Conservation (phyloP, 768 basidiomycete species). For the Sporobolomyces phaffii region DNA sequence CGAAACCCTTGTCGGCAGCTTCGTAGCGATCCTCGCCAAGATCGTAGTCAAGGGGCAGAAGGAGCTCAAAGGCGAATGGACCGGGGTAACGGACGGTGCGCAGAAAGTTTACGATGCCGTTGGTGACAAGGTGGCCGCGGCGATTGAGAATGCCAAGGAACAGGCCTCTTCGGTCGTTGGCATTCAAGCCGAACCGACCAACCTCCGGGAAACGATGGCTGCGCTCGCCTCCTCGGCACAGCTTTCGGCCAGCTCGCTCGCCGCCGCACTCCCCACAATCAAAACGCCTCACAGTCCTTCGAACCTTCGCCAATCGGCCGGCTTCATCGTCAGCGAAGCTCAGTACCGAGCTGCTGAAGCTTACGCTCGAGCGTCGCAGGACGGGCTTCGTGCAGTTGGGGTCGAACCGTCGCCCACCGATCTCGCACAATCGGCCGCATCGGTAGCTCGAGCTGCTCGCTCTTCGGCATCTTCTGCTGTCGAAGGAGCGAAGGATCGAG, state of each 20-base stretch:
- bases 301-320: conserved; percentile 12
- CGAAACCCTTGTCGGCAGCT: conserved; percentile 7
- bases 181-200: conserved; percentile 17
- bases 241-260: conserved; percentile 23
- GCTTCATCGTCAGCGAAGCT: conserved; percentile 12
- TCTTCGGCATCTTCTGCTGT: conserved; percentile 3
- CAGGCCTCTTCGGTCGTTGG: conserved; percentile 27
- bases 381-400: conserved; percentile 8
- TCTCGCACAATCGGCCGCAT: conserved; percentile 12
- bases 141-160: conserved; percentile 14
- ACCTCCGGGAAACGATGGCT: conserved; percentile 18
- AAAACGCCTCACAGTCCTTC: conserved; percentile 14
- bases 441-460: conserved; percentile 4
- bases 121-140: conserved; percentile 16
- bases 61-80: conserved; percentile 39
- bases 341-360: conserved; percentile 8
- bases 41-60: conserved; percentile 34
- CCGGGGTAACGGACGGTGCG: conserved; percentile 26
- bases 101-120: conserved; percentile 24
- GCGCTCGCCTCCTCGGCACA: conserved; percentile 19
- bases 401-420: conserved; percentile 29
- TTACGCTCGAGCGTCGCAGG: conserved; percentile 21
- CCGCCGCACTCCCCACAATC: conserved; percentile 16
- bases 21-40: conserved; percentile 32
- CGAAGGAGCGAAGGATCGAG: background rate